These are phyloP conservation scores for Astrephomene gubernaculifera DNA, from an alignment of 139 green algal genomes.

Conservation along the genomic window DNA sequence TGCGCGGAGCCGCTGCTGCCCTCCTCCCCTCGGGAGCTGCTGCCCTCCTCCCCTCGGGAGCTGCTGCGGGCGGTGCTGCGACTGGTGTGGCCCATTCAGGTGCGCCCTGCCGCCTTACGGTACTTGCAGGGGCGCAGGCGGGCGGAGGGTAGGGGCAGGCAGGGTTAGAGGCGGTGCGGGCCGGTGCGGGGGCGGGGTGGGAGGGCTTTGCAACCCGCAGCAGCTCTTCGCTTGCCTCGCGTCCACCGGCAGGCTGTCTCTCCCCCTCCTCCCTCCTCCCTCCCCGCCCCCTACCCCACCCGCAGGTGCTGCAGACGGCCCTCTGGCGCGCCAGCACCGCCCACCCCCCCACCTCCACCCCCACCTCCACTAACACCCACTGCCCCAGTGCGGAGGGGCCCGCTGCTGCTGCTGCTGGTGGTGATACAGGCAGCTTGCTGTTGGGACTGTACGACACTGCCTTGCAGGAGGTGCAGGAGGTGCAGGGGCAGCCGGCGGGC, in stretches of 20 bases:
- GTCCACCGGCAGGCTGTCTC: background rate
- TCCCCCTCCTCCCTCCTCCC: background rate
- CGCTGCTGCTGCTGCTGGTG: background rate
- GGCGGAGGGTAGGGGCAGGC: background rate
- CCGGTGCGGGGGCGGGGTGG: background rate
- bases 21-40: background rate
- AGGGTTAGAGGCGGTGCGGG: background rate
- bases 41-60: background rate
- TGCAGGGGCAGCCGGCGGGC: background rate
- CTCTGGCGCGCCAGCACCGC: background rate
- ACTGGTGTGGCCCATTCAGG: slow-evolving; percentile 28
- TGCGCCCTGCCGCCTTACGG: background rate
- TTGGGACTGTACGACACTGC: background rate
- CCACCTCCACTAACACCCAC: background rate
- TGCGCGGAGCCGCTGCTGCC: background rate
- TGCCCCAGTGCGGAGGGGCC: background rate
- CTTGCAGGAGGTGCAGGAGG: background rate
- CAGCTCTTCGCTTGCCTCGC: background rate
- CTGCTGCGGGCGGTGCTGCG: slow-evolving; percentile 18
- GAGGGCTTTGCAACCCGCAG: background rate
- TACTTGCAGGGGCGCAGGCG: background rate
- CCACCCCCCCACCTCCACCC: background rate
- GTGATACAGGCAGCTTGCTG: too few relatives aligned
- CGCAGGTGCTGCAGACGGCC: slow-evolving; percentile 9
- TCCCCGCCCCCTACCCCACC: background rate